phyloP scores from a whole-genome alignment of 495 filamentous ascomycete genomes.

The Trichoderma parareesei region DNA sequence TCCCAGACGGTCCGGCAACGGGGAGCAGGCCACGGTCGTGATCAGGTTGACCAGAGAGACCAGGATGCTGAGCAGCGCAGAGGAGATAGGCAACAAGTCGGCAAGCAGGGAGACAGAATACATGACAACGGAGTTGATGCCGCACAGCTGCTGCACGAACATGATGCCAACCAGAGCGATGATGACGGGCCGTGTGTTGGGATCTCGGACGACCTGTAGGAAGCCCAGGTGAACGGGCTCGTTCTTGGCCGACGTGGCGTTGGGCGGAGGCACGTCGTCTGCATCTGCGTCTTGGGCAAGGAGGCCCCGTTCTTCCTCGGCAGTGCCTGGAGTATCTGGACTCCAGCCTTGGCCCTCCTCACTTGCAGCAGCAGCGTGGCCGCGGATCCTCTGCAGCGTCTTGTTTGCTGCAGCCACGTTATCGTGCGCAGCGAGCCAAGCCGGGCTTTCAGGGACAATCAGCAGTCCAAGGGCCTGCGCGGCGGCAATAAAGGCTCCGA shows the following conservation, averaged over 20 bases:
- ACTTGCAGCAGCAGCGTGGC: conserved; percentile 57
- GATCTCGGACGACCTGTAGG: conserved; percentile 52
- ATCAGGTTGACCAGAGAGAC: conserved; percentile 82
- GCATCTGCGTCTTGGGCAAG: conserved; percentile 32
- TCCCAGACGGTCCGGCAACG: conserved; percentile 76
- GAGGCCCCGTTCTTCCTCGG: conserved; percentile 35
- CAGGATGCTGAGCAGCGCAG: conserved; percentile 70
- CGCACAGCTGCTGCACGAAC: conserved; percentile 84
- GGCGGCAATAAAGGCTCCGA: conserved; percentile 60
- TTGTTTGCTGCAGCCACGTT: conserved; percentile 52
- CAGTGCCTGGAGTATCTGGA: conserved; percentile 26
- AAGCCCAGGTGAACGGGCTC: conserved; percentile 52
- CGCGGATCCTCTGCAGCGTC: conserved; percentile 66
- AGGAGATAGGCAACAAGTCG: conserved; percentile 65
- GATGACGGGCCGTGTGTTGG: conserved; percentile 64
- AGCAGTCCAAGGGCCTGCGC: conserved; percentile 58
- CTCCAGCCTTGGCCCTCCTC: conserved; percentile 64
- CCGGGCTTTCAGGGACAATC: conserved; percentile 74
- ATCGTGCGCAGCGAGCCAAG: conserved; percentile 69
- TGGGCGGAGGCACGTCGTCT: conserved; percentile 18
- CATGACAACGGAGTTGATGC: conserved; percentile 97
- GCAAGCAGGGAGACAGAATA: conserved; percentile 86
- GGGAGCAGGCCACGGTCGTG: conserved; percentile 70
- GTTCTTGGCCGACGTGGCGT: conserved; percentile 31
- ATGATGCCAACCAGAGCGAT: conserved; percentile 84